These are phyloP conservation scores for Saprolegnia diclina DNA, from an alignment of 352 stramenopile genomes.

Conservation along the genomic window DNA sequence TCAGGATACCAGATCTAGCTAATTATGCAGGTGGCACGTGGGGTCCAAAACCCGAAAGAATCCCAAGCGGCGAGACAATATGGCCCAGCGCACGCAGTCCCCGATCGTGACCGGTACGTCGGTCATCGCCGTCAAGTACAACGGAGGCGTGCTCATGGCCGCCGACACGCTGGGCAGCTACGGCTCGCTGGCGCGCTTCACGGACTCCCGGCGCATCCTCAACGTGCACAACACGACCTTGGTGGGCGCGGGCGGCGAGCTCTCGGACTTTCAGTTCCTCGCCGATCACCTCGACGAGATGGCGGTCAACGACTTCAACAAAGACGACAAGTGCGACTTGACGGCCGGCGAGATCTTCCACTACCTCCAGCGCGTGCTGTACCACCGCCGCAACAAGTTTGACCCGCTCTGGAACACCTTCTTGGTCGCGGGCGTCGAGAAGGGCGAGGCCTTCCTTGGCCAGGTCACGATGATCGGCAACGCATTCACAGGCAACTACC, in stretches of 20 bases:
- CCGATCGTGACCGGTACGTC: slow-evolving; percentile 98
- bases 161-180: slow-evolving; percentile 98
- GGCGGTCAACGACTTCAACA: slow-evolving; percentile 93
- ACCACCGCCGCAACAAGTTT: slow-evolving; percentile 98
- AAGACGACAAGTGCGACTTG: slow-evolving; percentile 92
- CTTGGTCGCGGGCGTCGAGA: slow-evolving; percentile 92
- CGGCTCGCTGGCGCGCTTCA: slow-evolving; percentile 96
- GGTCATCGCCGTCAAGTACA: slow-evolving; percentile 95
- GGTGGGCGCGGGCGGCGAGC: slow-evolving; percentile 94
- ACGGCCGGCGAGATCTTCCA: slow-evolving; percentile 93
- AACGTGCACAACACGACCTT: slow-evolving; percentile 90
- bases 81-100: slow-evolving; percentile 77
- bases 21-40: slow-evolving; percentile 12
- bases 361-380: slow-evolving; percentile 97
- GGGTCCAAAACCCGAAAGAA: slow-evolving; percentile 25
- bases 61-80: slow-evolving; percentile 39
- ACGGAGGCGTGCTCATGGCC: slow-evolving; percentile 95
- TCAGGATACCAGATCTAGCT: slow-evolving; percentile 13
- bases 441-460: slow-evolving; percentile 91
- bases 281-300: slow-evolving; percentile 92
- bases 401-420: slow-evolving; percentile 99
- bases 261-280: slow-evolving; percentile 97
- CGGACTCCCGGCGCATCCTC: slow-evolving; percentile 85
- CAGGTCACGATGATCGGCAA: slow-evolving; percentile 96
- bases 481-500: slow-evolving; percentile 94